Conservation (phyloP, 1,284 basidiomycete genomes). For the Pseudomicrostroma phylloplanum region DNA sequence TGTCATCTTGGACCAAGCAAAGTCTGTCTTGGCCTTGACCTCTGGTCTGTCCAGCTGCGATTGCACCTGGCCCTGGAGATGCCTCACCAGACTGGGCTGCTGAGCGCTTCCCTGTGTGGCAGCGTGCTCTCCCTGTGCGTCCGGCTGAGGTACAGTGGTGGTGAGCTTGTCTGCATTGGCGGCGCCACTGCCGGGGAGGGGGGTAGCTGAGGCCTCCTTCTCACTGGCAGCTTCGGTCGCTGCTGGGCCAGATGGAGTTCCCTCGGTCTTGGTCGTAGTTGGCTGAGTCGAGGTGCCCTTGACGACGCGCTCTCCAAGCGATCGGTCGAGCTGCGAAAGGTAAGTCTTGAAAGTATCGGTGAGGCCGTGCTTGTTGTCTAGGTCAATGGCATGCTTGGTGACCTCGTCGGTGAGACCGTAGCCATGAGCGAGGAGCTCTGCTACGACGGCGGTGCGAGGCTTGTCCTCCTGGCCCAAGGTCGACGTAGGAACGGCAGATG, state of each 20-base stretch:
- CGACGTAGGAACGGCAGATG: constrained; percentile 9
- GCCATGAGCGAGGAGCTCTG: constrained; percentile 39
- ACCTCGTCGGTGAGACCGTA: constrained; percentile 40
- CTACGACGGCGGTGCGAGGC: constrained; percentile 38
- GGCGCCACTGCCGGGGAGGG: constrained; percentile 8
- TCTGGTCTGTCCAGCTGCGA: constrained; percentile 33
- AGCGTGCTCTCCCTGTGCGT: constrained; percentile 14
- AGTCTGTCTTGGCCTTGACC: constrained; percentile 32
- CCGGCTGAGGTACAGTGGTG: constrained; percentile 26
- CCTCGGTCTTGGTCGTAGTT: constrained; percentile 24
- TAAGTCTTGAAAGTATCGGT: constrained; percentile 31
- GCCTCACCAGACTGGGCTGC: constrained; percentile 27
- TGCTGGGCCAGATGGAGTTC: constrained; percentile 27
- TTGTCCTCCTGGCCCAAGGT: constrained; percentile 41
- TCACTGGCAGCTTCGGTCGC: constrained; percentile 26
- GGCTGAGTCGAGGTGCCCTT: constrained; percentile 16
- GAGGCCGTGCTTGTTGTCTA: constrained; percentile 41
- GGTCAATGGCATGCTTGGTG: constrained; percentile 39
- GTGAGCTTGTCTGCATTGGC: constrained; percentile 7
- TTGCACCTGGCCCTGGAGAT: constrained; percentile 29
- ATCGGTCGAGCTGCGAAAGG: constrained; percentile 34
- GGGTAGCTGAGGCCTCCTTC: constrained; percentile 22
- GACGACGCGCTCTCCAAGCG: constrained; percentile 28
- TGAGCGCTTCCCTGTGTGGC: constrained; percentile 11
- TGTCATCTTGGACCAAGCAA: constrained; percentile 36